These are phyloP conservation scores for Globisporangium polare DNA, from an alignment of 352 stramenopile species.

Conservation along the genomic window DNA sequence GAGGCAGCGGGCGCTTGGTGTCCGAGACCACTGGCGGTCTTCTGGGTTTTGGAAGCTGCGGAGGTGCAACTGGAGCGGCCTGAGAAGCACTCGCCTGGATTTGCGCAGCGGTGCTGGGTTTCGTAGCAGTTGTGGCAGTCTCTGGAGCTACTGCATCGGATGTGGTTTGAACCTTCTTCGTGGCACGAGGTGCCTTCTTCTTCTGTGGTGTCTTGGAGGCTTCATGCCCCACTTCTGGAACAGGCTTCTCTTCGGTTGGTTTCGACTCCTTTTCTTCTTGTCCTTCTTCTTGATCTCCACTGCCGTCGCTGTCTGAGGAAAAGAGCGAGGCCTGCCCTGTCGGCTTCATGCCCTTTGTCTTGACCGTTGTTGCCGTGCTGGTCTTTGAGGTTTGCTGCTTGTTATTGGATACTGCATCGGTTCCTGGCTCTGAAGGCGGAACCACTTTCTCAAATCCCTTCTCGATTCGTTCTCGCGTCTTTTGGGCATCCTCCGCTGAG, in stretches of 20 bases:
- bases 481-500: conserved; percentile 26
- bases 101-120: no score
- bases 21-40: neutral
- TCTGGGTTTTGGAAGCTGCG: neutral
- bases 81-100: neutral
- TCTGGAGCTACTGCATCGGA: neutral
- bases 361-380: neutral
- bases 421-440: neutral
- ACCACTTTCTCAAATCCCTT: conserved; percentile 26
- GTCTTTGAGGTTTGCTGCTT: neutral
- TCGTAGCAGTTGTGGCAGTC: neutral
- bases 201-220: neutral
- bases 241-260: neutral
- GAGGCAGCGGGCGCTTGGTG: conserved; percentile 26
- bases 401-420: no score
- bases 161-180: neutral
- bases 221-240: neutral
- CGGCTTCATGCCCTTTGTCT: neutral
- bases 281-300: neutral
- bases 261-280: neutral
- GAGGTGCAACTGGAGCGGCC: neutral
- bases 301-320: conserved; percentile 12
- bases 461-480: conserved; percentile 34
- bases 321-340: conserved; percentile 6
- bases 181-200: neutral